Base-by-base conservation (phyloP, 208 protist genomes). In the Acanthamoeba castellanii region DNA sequence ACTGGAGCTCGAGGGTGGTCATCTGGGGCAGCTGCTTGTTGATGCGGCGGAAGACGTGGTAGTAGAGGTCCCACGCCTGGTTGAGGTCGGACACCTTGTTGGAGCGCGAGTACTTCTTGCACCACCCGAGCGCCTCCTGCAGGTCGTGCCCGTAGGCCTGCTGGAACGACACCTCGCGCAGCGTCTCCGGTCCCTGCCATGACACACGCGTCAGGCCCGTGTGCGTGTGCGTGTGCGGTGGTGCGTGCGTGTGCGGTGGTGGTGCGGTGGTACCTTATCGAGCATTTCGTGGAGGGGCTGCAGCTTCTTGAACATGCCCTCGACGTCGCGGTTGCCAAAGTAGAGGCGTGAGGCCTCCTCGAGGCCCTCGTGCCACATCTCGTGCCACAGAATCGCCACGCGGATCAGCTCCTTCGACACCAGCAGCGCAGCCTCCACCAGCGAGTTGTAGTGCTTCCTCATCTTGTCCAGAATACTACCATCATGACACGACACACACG, bases 381-480 rank as follows among this genome's bases (percentile, higher is more conserved):
- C 98, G 82, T 85, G 50, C 99, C 99, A 99, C 55, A 99, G 96
- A 95, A 99, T 99, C 52, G 99, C 99, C 82, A 99, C 99, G 45
- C 99, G 98, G 74, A 99, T 99, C 13, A 99, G 97, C 96, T 99
- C 99, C 55, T 98, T 95, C 93, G 96, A 98, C 9, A 99, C 99
- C 34, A 99, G 95, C 57, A 98, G 95, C 50, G 99, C 99, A 95
- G 99, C 99, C 32, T 98, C 97, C 5, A 99, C 34, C 45, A 84
- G 22, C 74, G 45, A 52, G 34, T 45, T 90, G 30, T n/a, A 27
- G 89, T 93, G 89, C 32, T 93, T 50, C 25, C 89, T 16, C 89
- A 93, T 93, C 89, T 93, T 81, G 45, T 93, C 32, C 18, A 93
- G 64, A 2, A 93, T 81, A 16, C 42, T n/a, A n/a, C n/a, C n/a